phyloP scores from a whole-genome alignment of 352 stramenopile genomes.

The Poterioochromonas sp. region DNA sequence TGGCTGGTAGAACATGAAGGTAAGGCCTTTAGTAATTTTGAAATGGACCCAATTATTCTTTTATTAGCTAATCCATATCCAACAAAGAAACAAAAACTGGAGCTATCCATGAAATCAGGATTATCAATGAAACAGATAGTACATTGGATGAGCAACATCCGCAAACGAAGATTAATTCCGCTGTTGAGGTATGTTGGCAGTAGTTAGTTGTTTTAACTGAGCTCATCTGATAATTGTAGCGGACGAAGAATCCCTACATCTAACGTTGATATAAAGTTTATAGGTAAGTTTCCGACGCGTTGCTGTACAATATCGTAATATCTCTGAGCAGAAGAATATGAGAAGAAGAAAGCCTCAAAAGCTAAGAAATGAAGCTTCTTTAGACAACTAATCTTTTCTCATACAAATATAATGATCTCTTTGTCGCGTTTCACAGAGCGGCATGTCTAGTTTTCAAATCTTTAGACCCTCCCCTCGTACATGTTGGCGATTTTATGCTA shows the following conservation, averaged over 20 bases:
- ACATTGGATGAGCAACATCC: slow-evolving; percentile 17
- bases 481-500: not conserved
- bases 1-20: slow-evolving; percentile 8
- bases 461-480: not conserved
- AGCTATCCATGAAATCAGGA: not conserved
- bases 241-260: not conserved
- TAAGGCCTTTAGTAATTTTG: not conserved
- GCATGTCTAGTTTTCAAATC: not conserved
- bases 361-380: not conserved
- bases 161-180: not conserved
- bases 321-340: not conserved
- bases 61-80: slow-evolving; percentile 11
- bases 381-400: not conserved
- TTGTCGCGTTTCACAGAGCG: no score
- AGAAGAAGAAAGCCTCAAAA: not conserved
- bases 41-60: not conserved
- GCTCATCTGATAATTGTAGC: not conserved
- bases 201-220: not conserved
- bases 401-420: no score
- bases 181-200: not conserved
- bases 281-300: not conserved
- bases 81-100: not conserved
- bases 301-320: not conserved
- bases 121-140: not conserved
- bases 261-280: slow-evolving; percentile 4